phyloP scores from a whole-genome alignment of 2,329 filamentous ascomycete species.

The Phaeosphaeria sp. region DNA sequence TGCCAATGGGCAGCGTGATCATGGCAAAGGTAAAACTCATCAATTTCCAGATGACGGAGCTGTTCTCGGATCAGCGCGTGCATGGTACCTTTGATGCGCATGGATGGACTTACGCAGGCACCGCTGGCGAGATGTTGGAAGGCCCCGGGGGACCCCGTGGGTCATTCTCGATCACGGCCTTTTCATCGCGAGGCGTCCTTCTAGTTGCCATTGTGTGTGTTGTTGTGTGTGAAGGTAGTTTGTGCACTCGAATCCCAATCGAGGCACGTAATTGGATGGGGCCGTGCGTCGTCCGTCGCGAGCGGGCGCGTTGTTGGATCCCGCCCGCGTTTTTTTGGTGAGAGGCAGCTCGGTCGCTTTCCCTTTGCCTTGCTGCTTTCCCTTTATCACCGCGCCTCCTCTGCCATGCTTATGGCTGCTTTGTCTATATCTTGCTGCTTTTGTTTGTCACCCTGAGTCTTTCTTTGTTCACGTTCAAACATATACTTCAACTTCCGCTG shows the following conservation, averaged over 20 bases:
- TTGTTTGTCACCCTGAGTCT: slow-evolving; percentile 17
- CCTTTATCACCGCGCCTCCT: slow-evolving; percentile 6
- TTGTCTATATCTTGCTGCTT: slow-evolving; percentile 14
- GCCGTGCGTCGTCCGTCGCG: slow-evolving; percentile 18
- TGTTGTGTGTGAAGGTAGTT: neutral
- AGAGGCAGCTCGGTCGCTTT: slow-evolving; percentile 14
- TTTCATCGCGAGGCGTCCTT: slow-evolving; percentile 70
- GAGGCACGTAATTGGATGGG: slow-evolving; percentile 25
- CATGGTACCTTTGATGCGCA: neutral
- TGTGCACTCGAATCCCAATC: slow-evolving; percentile 8
- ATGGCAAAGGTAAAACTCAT: slow-evolving; percentile 90
- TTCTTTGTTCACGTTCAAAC: slow-evolving; percentile 3
- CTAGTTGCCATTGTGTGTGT: slow-evolving; percentile 68
- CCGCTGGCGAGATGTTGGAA: slow-evolving; percentile 80
- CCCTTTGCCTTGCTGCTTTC: slow-evolving; percentile 9
- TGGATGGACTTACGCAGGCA: slow-evolving; percentile 70
- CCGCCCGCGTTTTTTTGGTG: slow-evolving; percentile 18
- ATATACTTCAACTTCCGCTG: neutral
- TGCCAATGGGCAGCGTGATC: slow-evolving; percentile 84
- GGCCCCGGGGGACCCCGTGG: slow-evolving; percentile 50
- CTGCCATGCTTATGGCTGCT: slow-evolving; percentile 20
- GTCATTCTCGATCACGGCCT: slow-evolving; percentile 63
- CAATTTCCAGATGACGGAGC: slow-evolving; percentile 87
- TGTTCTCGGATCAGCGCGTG: slow-evolving; percentile 39
- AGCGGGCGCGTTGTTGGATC: slow-evolving; percentile 8